phyloP scores from a whole-genome alignment of 2,329 filamentous ascomycete genomes.

The Paraphoma sp. region DNA sequence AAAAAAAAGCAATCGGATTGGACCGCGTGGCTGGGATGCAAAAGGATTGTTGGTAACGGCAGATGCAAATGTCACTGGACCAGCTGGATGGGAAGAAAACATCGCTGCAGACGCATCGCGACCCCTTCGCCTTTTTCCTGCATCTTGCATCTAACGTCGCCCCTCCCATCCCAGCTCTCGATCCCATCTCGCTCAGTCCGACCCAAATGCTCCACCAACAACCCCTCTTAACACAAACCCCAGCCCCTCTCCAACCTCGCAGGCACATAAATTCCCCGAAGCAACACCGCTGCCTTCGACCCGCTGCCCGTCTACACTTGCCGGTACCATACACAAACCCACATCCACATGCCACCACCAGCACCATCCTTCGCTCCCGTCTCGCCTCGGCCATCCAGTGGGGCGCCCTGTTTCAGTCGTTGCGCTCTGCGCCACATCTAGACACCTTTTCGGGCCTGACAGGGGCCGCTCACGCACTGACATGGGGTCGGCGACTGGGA shows the following conservation, averaged over 20 bases:
- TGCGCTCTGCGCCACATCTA: constrained; percentile 2
- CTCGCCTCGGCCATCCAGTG: neutral
- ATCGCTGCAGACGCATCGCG: neutral
- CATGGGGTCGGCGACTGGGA: neutral
- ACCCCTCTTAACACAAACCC: neutral
- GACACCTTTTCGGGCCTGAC: constrained; percentile 2
- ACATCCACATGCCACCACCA: too few species aligned
- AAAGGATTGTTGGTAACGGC: too few species aligned
- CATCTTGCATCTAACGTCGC: neutral
- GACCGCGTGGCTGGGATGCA: too few species aligned
- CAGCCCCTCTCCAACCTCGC: neutral
- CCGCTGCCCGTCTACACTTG: too few species aligned
- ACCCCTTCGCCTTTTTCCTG: too few species aligned
- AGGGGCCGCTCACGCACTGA: neutral
- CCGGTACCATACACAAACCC: too few species aligned
- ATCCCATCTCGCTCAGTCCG: neutral
- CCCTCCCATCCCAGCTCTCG: neutral
- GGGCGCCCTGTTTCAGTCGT: constrained; percentile 2
- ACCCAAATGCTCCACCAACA: neutral
- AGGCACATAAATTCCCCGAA: neutral
- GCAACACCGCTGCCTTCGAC: too few species aligned
- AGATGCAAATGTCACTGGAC: too few species aligned
- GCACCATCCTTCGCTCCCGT: neutral
- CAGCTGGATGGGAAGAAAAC: neutral
- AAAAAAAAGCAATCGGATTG: too few species aligned